Evolutionary conservation across 768 basidiomycete genomes (phyloP).

Genomic region (Suillus hirtellus): DNA sequence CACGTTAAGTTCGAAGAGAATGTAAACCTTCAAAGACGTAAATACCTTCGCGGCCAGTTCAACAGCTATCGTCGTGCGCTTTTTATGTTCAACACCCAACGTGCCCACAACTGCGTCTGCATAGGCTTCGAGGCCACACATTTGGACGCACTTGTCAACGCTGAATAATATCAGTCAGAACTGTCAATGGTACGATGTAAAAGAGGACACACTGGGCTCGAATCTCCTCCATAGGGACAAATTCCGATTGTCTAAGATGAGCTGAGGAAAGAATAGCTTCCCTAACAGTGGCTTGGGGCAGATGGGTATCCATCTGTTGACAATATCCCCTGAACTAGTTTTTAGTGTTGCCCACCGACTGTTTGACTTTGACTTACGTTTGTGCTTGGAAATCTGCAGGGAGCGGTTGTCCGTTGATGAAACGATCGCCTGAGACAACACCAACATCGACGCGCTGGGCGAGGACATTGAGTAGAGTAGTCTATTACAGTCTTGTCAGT

Average conservation of each 20-base stretch:
- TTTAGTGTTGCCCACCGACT: not conserved
- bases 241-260: slow-evolving; percentile 69
- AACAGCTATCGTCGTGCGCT: slow-evolving; percentile 85
- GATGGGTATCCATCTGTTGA: slow-evolving; percentile 85
- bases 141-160: slow-evolving; percentile 56
- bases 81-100: slow-evolving; percentile 70
- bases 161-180: slow-evolving; percentile 24
- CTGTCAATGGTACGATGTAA: not conserved
- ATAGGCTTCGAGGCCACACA: slow-evolving; percentile 63
- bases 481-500: slow-evolving; percentile 29
- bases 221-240: slow-evolving; percentile 69
- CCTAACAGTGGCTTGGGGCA: slow-evolving; percentile 71
- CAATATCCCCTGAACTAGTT: slow-evolving; percentile 65
- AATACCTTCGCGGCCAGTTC: slow-evolving; percentile 76
- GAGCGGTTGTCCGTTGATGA: slow-evolving; percentile 46
- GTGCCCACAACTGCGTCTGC: slow-evolving; percentile 71
- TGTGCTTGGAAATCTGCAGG: slow-evolving; percentile 56
- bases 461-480: slow-evolving; percentile 50
- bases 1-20: not conserved
- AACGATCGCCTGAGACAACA: slow-evolving; percentile 40
- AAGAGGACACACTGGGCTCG: slow-evolving; percentile 63
- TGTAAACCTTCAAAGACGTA: not conserved
- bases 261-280: slow-evolving; percentile 83
- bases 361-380: slow-evolving; percentile 35
- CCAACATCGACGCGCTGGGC: slow-evolving; percentile 41